phyloP scores from a whole-genome alignment of 139 green algal species.

The Gonium pectorale region DNA sequence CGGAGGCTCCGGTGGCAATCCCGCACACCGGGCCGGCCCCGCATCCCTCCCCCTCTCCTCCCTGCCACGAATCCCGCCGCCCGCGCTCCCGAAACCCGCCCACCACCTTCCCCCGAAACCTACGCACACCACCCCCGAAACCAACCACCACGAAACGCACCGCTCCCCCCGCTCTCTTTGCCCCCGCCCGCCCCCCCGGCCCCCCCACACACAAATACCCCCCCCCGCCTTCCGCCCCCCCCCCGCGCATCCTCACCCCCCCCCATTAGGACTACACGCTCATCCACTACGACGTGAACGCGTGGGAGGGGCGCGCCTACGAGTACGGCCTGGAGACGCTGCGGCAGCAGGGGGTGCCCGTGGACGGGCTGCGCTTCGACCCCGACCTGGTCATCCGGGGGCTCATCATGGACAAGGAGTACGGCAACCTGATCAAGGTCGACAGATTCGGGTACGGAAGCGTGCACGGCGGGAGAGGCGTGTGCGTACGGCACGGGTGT shows the following conservation, averaged over 20 bases:
- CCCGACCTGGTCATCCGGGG: constrained; percentile 87
- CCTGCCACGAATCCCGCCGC: too few species aligned
- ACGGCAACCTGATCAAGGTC: constrained; percentile 86
- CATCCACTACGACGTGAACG: constrained; percentile 95
- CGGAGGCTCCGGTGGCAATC: too few species aligned
- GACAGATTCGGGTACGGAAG: constrained; percentile 64
- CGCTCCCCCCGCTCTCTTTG: too few species aligned
- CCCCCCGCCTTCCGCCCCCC: not conserved
- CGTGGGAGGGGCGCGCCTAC: constrained; percentile 94
- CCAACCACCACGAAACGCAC: too few species aligned
- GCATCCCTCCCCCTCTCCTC: too few species aligned
- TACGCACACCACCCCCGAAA: too few species aligned
- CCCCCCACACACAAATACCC: not conserved
- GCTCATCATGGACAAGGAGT: constrained; percentile 85
- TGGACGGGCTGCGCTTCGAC: constrained; percentile 92
- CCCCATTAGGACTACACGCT: constrained; percentile 89
- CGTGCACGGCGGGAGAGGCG: not conserved
- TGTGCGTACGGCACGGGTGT: not conserved
- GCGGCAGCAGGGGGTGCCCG: constrained; percentile 69
- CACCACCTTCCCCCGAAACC: too few species aligned
- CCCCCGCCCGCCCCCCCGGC: too few species aligned
- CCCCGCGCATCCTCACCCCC: not conserved
- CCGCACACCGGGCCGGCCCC: too few species aligned
- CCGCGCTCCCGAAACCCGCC: too few species aligned
- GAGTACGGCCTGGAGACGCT: constrained; percentile 85